phyloP scores from a whole-genome alignment of 257 asterid species.

The Apocynum venetum region DNA sequence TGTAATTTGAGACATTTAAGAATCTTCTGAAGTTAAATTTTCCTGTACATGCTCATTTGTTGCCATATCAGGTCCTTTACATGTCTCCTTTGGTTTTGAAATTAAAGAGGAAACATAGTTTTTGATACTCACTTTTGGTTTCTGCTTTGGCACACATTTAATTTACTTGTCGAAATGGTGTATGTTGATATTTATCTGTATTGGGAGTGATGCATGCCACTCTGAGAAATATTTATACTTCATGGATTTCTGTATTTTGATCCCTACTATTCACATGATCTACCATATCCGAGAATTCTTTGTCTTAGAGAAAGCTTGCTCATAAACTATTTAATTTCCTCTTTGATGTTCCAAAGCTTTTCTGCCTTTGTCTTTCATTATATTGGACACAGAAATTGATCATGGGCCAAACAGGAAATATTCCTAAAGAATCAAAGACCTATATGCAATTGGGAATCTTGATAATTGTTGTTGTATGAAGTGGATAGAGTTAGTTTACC shows the following conservation, averaged over 20 bases:
- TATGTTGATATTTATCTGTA: background rate
- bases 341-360: background rate
- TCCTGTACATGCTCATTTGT: background rate
- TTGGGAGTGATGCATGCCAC: slow-evolving; percentile 3
- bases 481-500: background rate
- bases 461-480: background rate
- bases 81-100: background rate
- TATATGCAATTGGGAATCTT: background rate
- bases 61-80: background rate
- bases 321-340: background rate
- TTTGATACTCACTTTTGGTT: background rate
- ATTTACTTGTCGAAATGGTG: background rate
- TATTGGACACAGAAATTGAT: background rate
- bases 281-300: background rate
- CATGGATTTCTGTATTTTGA: background rate
- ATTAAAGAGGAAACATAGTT: background rate
- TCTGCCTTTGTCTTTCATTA: no score
- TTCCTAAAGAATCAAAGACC: background rate
- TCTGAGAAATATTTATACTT: background rate
- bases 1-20: background rate
- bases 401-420: background rate
- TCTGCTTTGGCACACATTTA: background rate
- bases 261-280: background rate
- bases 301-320: background rate
- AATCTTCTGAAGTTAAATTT: background rate